Base-by-base conservation (phyloP, 1,284 basidiomycete genomes). In the Sporisorium exsertum region DNA sequence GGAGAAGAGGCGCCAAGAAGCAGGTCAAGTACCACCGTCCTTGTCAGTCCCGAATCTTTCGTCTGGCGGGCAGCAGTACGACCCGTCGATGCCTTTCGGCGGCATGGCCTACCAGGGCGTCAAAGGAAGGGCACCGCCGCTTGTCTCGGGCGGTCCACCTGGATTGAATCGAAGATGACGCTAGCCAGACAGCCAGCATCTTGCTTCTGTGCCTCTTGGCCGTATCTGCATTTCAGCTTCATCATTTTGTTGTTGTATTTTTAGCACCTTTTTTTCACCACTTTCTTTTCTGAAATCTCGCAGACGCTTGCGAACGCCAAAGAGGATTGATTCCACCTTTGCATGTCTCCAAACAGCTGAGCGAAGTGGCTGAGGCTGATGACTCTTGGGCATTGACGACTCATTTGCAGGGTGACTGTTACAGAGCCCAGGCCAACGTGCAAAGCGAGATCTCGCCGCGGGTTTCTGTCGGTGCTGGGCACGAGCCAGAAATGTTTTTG, bases 101-200 rank as follows among this genome's bases (percentile, higher is more conserved):
- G 73, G 73, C n/a, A 65, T 72, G 64, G 73, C 73, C 0, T 76
- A 76, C n/a, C 65, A 60, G 8, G 73, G 73, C 15, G 27, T 69
- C 49, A 66, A 71, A 35, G 73, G 73, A 33, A 76, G 62, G 27
- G 73, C 73, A 8, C 73, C 73, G 13, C 73, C 73, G 22, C 58
- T 76, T 9, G 26, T 29, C 13, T 62, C 68, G 18, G 73, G 64
- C 20, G 64, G 61, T n/a, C 61, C 58, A 10, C 64, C 68, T 8
- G 58, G 64, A 4, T 35, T 76, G 33, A 57, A 65, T 2, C 57
- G 73, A 29, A 52, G 71, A n/a, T 73, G 61, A 72, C 20, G 29
- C 27, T 27, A 26, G 5, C 22, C 20, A 46, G 22, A 1, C 22
- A 27, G 26, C 45, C 26, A 18, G 20, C 24, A 15, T 20, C 49